Conservation (phyloP, 2,329 filamentous ascomycete species). For the Neonectria sp. region DNA sequence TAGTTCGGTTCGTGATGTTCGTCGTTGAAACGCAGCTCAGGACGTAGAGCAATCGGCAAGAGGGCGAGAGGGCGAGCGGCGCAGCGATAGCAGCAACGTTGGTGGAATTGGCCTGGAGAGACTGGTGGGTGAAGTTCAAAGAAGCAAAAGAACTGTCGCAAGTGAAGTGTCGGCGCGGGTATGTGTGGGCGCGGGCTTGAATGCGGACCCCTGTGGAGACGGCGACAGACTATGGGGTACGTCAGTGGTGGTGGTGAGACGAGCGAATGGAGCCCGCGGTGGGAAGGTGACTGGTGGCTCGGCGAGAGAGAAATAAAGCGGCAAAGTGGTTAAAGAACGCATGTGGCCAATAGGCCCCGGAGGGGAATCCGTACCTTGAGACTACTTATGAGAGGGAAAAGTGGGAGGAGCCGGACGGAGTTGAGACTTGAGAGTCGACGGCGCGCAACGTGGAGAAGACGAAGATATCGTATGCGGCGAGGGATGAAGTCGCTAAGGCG, state of each 20-base stretch:
- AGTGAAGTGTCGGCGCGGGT: conserved; percentile 26
- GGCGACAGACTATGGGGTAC: conserved; percentile 47
- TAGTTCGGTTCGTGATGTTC: not conserved
- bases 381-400: conserved; percentile 23
- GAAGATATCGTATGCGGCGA: conserved; percentile 39
- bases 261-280: conserved; percentile 22
- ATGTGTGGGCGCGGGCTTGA: conserved; percentile 32
- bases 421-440: conserved; percentile 12
- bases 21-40: conserved; percentile 1
- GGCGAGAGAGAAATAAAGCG: conserved; percentile 10
- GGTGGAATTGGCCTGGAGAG: conserved; percentile 11
- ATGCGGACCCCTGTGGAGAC: conserved; percentile 47
- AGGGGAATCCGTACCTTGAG: conserved; percentile 4
- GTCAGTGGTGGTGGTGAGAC: conserved; percentile 31
- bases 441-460: conserved; percentile 28
- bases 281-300: conserved; percentile 10
- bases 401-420: conserved; percentile 19
- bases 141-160: conserved; percentile 22
- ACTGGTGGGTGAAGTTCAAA: conserved; percentile 24
- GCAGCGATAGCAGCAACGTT: not conserved
- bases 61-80: not conserved
- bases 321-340: not conserved
- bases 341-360: conserved; percentile 7
- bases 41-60: not conserved
- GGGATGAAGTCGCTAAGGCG: conserved; percentile 40